Base-by-base conservation (phyloP, 768 basidiomycete genomes). In the Trametes gibbosa region DNA sequence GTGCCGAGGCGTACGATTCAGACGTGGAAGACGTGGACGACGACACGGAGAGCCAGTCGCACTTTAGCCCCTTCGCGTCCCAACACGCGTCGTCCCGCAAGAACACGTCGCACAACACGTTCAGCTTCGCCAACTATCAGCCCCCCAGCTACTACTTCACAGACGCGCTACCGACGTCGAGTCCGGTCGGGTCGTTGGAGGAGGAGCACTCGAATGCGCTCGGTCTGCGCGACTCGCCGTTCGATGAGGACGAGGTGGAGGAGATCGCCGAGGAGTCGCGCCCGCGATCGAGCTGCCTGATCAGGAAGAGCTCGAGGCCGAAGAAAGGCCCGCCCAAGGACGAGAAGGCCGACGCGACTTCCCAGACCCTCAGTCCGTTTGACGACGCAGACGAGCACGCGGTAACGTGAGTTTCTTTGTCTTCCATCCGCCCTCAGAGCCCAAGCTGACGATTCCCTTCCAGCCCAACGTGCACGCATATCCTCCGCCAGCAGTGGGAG, bases 401-500 rank as follows among this genome's bases (percentile, higher is more conserved):
- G 56, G 60, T 65, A 54, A 64, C 62, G 69, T 69, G 32, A 54
- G 54, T 67, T 29, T 53, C 16, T 40, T 37, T 25, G 13, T 19
- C 39, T 24, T 39, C 34, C 5, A 25, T 53, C 23, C 40, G 37
- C 19, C 17, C 17, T 7, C 46, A 19, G 24, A 23, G 19, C 34
- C 8, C n/a, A 34, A 48, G 50, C 61, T 58, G 21, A 50, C 48
- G 19, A 19, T 1, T 40, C 29, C 14, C 16, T 48, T 39, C 49
- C 24, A 85, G 83, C 3, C 86, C 86, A 13, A 83, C 83, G 35
- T 87, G 86, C 71, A 72, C 74, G 9, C 75, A 85, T 67, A 73
- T 71, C 47, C 70, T 87, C 42, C 74, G 76, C 56, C 74, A 81
- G 9, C 81, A 85, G 57, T 87, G 86, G 85, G 83, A 85, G 64